Base-by-base conservation (phyloP, 2,329 filamentous ascomycete genomes). In the Zasmidium citrigriseum region DNA sequence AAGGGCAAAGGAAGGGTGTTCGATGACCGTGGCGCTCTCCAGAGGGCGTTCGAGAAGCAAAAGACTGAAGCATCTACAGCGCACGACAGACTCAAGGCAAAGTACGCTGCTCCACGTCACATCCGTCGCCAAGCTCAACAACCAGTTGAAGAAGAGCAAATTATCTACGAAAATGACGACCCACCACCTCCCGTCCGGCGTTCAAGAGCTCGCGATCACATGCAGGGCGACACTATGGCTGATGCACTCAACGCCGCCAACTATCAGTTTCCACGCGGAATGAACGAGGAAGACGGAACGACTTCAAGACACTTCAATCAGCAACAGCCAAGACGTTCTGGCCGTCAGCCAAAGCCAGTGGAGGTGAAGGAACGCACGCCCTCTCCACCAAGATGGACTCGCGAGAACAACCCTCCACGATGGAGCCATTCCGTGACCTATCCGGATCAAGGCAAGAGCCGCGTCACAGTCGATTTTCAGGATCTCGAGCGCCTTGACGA, bases 401-500 rank as follows among this genome's bases (percentile, higher is more conserved):
- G 63, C 18, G 21, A 53, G 1, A 53, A 73, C 52, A 52, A 64
- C 1, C 51, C 57, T 1, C 59, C 60, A 18, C 59, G 41, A 18
- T 76, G 73, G 73, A 27, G 57, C 2, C 63, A 70, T 18, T 82
- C 88, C 1, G 77, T 93, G 1, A 77, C 86, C 1, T 91, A 85
- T 69, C 86, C 86, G 2, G 67, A 76, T 4, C 85, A 85, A 2
- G 83, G 81, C 54, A 20, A 41, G 27, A 83, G 84, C 51, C 82
- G 86, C 60, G 85, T 87, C 1, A 85, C 82, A 1, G 85, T 95
- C 1, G 84, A 90, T 57, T 86, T 83, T 60, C 78, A 83, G n/a
- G 91, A 95, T 68, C 86, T 98, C 29, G 77, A 82, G 20, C 83
- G 91, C 45, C 82, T 99, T 2, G 88, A 96, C 60, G 90, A 96